Base-by-base conservation (phyloP, 2,329 filamentous ascomycete species). In the Colletotrichum sp. region DNA sequence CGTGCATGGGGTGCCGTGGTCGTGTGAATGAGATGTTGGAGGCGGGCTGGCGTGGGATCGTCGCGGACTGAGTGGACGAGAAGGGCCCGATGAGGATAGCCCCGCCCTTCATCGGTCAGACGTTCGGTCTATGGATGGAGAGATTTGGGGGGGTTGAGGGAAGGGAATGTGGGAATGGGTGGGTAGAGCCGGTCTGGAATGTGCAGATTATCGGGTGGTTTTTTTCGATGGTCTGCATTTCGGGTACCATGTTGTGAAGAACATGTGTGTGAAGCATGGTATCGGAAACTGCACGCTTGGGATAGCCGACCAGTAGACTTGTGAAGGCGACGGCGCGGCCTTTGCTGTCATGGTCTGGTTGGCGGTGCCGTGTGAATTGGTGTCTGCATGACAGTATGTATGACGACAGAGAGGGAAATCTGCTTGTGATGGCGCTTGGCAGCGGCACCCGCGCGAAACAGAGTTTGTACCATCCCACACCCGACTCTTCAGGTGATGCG, bases 371-470 rank as follows among this genome's bases (percentile, higher is more conserved):
- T 48, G 27, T 65, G 36, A 27, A 32, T 36, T 13, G 25, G 25
- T 56, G 25, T 58, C 48, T 72, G 69, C 61, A 61, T 75, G 69
- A 43, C 64, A 60, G 61, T 27, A 55, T 66, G 74, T 66, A 76
- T 48, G 55, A 74, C 52, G 66, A 76, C 74, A 12, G 71, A 75
- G 48, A 66, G 22, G 70, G 71, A 62, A 70, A 70, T 74, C 65
- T 70, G 71, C 71, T 62, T 76, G 71, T 76, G 74, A 76, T 56
- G 66, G 36, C 48, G 18, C 74, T 75, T 76, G 74, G 74, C 74
- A 52, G 74, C 74, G 71, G 74, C 71, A 76, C 55, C 74, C 55
- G 74, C 74, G 74, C 70, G n/a, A 76, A 76, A 70, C 60, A 74
- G 66, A 76, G 66, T 74, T 70, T 62, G 66, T 65, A 28, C 39